Evolutionary conservation across 164 flowering plant genomes (phyloP).

Genomic region (Hamamelis virginiana): DNA sequence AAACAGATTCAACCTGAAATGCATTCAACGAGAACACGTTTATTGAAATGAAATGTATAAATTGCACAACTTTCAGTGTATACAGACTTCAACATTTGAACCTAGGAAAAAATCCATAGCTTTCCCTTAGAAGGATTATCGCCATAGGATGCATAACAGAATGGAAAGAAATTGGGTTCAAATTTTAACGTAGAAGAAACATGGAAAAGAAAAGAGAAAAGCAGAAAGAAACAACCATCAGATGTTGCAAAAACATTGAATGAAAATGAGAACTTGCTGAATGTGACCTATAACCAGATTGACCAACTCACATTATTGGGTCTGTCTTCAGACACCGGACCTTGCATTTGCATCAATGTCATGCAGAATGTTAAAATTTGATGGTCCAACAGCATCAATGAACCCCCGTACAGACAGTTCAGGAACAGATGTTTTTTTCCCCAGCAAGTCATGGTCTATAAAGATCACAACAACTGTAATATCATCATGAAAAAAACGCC

Average conservation of each 20-base stretch:
- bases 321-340: slow-evolving; percentile 7
- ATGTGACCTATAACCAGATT: background rate
- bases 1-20: background rate
- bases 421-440: slow-evolving; percentile 24
- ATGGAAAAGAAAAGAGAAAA: slow-evolving; percentile 3
- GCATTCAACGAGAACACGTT: background rate
- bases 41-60: background rate
- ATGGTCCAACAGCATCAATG: slow-evolving; percentile 43
- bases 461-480: slow-evolving; percentile 74
- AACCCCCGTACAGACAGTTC: slow-evolving; percentile 56
- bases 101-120: background rate
- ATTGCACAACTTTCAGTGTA: slow-evolving; percentile 4
- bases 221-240: slow-evolving; percentile 6
- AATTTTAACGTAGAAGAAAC: background rate
- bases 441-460: slow-evolving; percentile 55
- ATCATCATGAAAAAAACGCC: slow-evolving; percentile 75
- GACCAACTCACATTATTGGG: background rate
- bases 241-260: slow-evolving; percentile 16
- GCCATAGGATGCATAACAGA: background rate
- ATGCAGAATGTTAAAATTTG: slow-evolving; percentile 40
- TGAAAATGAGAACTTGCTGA: slow-evolving; percentile 4
- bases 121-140: background rate
- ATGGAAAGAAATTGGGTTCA: background rate
- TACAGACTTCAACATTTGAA: slow-evolving; percentile 2
- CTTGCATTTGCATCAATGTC: slow-evolving; percentile 22